Percentiles rank a stretch among this genome's conserved stretches.
These are phyloP conservation scores for Hericium rajendrae DNA, from an alignment of 768 basidiomycete genomes.

Conservation along the genomic window DNA sequence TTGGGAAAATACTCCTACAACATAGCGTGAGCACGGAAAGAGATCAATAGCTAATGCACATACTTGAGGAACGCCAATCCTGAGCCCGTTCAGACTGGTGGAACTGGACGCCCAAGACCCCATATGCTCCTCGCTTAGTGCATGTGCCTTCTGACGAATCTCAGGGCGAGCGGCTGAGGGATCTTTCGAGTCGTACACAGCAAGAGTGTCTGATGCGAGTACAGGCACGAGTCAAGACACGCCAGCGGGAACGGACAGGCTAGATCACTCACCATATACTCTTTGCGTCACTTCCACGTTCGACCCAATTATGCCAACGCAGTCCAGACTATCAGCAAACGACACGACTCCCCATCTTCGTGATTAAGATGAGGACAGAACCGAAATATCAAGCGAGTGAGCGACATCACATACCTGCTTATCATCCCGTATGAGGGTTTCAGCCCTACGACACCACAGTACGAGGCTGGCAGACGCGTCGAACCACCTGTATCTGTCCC, in stretches of 20 bases:
- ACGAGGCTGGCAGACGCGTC: constrained; percentile 84
- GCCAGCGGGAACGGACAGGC: not conserved
- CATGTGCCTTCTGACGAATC: constrained; percentile 28
- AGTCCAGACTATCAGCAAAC: constrained; percentile 92
- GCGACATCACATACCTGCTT: constrained; percentile 49
- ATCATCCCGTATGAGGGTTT: constrained; percentile 94
- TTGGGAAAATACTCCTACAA: constrained; percentile 70
- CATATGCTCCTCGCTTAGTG: constrained; percentile 4
- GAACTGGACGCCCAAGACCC: not conserved
- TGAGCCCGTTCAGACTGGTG: constrained; percentile 36
- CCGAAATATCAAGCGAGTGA: too few relatives aligned
- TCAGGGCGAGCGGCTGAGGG: constrained; percentile 54
- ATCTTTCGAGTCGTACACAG: constrained; percentile 53
- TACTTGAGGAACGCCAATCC: constrained; percentile 72
- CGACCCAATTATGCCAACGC: constrained; percentile 73
- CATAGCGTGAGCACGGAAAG: not conserved
- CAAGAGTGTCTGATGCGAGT: constrained; percentile 22
- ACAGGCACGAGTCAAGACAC: not conserved
- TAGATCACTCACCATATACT: constrained; percentile 51
- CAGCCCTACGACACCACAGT: constrained; percentile 84
- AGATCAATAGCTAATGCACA: not conserved
- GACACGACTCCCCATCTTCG: constrained; percentile 82
- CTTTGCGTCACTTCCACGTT: constrained; percentile 37
- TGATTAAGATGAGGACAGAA: not conserved
- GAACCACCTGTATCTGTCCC: constrained; percentile 97